Evolutionary conservation across 495 filamentous ascomycete species (phyloP), one percentile per base, ranked within the genome.

Genomic region (Rhypophila decipiens): DNA sequence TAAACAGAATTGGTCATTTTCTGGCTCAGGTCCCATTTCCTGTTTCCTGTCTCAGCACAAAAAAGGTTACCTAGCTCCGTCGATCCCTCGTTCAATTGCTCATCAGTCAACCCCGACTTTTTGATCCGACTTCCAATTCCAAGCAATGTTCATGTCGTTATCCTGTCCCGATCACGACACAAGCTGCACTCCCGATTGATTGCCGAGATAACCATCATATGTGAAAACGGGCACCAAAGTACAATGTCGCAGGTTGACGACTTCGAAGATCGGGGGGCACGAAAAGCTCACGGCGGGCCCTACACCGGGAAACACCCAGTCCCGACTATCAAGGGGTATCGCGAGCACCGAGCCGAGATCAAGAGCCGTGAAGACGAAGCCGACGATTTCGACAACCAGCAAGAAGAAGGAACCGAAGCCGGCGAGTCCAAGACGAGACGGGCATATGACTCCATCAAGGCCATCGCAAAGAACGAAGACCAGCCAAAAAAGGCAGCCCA

Each of bases 321-420:
- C 21, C 82, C 82, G 13, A 85, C 80, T 15, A 64, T 85, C n/a
- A 70, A 78, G 55, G 64, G 67, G 4, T 86, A 85, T 55, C 69
- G 71, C n/a, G 68, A 82, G 42, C 74, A 76, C 42, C 73, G 75
- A 41, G 63, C 69, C 35, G 61, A 78, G 47, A 65, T 77, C 17
- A 61, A 71, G 44, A 46, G 67, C 17, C 62, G 61, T 22, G 68
- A 70, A 12, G 60, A 67, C 17, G 55, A 71, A 39, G 61, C 68
- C 7, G 64, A 73, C n/a, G 64, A 59, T 43, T 60, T 60, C 24
- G 57, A 64, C 10, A 60, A 63, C 42, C 47, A 55, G 10, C n/a
- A n/a, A n/a, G 43, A 47, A 13, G 44, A 43, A n/a, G 43, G 43
- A 2, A n/a, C n/a, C n/a, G 43, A 19, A 1, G 19, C n/a, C 7